Percentiles rank a stretch among this genome's conserved stretches.
Evolutionary conservation across 805 yeast genomes (phyloP).

Genomic region (Yamadazyma paraphyllophila): DNA sequence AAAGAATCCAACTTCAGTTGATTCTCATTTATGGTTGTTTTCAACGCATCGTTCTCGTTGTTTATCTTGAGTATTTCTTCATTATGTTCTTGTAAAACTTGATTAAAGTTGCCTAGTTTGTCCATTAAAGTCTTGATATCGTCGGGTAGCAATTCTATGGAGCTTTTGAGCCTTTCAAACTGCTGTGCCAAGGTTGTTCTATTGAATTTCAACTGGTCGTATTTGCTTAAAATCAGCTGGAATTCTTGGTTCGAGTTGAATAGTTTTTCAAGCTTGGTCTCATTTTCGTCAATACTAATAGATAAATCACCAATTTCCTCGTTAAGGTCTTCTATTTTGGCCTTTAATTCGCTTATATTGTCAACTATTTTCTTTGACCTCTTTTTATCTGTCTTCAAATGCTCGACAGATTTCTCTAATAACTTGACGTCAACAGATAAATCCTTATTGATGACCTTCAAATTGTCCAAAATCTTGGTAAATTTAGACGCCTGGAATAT

Average conservation of each 20-base stretch:
- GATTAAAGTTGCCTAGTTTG: constrained; percentile 29
- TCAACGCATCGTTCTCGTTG: constrained; percentile 22
- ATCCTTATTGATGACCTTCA: constrained; percentile 75
- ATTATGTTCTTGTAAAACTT: constrained; percentile 26
- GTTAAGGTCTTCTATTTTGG: constrained; percentile 44
- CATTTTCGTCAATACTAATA: constrained; percentile 48
- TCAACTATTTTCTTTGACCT: constrained; percentile 61
- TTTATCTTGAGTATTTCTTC: constrained; percentile 34
- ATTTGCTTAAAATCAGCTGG: constrained; percentile 64
- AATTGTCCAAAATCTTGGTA: constrained; percentile 81
- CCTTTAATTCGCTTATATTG: constrained; percentile 43
- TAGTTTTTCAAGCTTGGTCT: constrained; percentile 57
- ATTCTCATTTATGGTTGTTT: background rate
- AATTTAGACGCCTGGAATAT: constrained; percentile 93
- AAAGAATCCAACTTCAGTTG: constrained; percentile 19
- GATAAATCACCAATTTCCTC: constrained; percentile 49
- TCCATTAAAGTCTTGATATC: constrained; percentile 28
- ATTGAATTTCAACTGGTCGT: constrained; percentile 55
- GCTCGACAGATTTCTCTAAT: constrained; percentile 75
- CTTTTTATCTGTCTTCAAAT: constrained; percentile 68
- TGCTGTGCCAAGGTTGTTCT: constrained; percentile 48
- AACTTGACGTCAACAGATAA: constrained; percentile 72
- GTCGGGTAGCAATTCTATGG: constrained; percentile 48
- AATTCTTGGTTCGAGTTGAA: constrained; percentile 80
- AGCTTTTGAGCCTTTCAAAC: constrained; percentile 46